phyloP scores from a whole-genome alignment of 441 rosid species.

The Gossypium trilobum region DNA sequence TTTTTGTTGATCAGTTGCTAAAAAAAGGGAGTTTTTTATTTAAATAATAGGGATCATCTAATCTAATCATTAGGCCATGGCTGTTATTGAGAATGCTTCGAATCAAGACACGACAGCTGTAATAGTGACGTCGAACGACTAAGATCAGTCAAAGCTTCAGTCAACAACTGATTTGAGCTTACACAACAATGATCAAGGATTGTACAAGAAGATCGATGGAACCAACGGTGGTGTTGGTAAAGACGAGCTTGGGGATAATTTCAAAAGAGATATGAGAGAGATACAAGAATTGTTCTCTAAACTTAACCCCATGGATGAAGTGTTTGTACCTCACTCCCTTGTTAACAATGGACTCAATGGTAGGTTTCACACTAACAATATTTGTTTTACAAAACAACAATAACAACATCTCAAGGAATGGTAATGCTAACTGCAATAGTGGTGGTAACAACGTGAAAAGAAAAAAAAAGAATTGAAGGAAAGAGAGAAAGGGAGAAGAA shows the following conservation, averaged over 20 bases:
- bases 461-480: too few species aligned
- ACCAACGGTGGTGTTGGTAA: constrained; percentile 25
- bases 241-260: constrained; percentile 27
- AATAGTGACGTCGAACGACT: constrained; percentile 28
- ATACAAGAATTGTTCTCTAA: constrained; percentile 75
- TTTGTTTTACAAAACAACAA: constrained; percentile 16
- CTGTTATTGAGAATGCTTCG: constrained; percentile 47
- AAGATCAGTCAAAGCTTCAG: constrained; percentile 30
- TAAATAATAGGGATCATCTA: neutral
- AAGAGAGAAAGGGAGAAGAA: too few species aligned
- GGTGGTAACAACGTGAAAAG: too few species aligned
- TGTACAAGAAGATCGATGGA: constrained; percentile 28
- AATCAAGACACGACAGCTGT: constrained; percentile 30
- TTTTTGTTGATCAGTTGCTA: constrained; percentile 11
- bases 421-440: neutral
- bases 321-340: constrained; percentile 74
- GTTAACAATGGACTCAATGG: constrained; percentile 27
- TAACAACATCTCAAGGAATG: constrained; percentile 19
- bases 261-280: constrained; percentile 56
- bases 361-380: constrained; percentile 31
- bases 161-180: constrained; percentile 27
- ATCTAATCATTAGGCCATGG: constrained; percentile 32
- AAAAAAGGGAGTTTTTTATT: neutral
- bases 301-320: constrained; percentile 84
- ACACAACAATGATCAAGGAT: constrained; percentile 26